Conservation (phyloP, 805 yeast species). For the Candida boidinii region DNA sequence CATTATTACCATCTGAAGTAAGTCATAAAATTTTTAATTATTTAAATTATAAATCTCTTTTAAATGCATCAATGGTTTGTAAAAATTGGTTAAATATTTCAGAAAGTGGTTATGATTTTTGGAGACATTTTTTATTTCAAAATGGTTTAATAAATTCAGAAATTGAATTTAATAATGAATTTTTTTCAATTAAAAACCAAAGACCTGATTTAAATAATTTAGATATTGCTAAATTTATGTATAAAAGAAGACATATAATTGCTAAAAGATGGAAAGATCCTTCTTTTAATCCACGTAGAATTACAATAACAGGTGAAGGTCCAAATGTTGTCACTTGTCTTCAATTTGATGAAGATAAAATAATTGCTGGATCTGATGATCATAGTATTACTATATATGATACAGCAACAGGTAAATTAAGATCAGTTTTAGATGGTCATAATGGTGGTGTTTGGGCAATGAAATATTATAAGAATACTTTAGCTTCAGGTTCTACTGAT, state of each 20-base stretch:
- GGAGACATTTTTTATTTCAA: conserved; percentile 57
- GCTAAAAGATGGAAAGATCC: conserved; percentile 78
- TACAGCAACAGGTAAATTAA: conserved; percentile 59
- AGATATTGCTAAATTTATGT: conserved; percentile 28
- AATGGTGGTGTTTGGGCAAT: conserved; percentile 99
- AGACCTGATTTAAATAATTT: conserved; percentile 6
- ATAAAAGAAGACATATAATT: conserved; percentile 50
- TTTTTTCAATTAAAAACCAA: conserved; percentile 8
- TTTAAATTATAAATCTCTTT: conserved; percentile 56
- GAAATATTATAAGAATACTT: conserved; percentile 71
- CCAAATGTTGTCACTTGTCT: conserved; percentile 86
- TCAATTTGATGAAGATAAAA: conserved; percentile 84
- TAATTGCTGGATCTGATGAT: conserved; percentile 91
- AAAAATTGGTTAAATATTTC: conserved; percentile 62
- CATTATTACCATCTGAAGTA: conserved; percentile 68
- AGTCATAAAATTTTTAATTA: conserved; percentile 53
- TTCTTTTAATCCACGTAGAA: conserved; percentile 54
- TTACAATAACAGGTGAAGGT: conserved; percentile 63
- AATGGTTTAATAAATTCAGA: conserved; percentile 50
- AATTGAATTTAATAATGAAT: conserved; percentile 33
- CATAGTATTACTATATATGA: conserved; percentile 73
- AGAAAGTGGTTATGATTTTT: conserved; percentile 49
- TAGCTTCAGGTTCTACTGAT: conserved; percentile 93
- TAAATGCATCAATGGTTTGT: conserved; percentile 56
- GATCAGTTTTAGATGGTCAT: conserved; percentile 69